A percentile compares a stretch with the other conserved stretches of the same genome.
Evolutionary conservation across 2,329 filamentous ascomycete genomes (phyloP).

Genomic region (Alternaria angustiovoidea): DNA sequence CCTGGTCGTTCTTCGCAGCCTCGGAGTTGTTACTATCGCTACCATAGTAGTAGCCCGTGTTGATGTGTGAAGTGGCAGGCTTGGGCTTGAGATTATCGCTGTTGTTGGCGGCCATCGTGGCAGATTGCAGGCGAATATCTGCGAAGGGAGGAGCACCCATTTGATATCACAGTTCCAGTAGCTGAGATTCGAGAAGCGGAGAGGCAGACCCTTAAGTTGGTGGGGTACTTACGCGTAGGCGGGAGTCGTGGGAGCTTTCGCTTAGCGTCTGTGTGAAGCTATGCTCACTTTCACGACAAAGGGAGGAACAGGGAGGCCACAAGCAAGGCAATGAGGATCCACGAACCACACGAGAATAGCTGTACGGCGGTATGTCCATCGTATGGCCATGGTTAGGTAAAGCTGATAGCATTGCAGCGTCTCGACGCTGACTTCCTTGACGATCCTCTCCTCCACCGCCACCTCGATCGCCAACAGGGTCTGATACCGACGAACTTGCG

Average conservation of each 20-base stretch:
- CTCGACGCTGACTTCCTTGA: neutral
- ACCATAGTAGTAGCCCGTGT: no score
- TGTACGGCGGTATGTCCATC: neutral
- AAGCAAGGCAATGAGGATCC: neutral
- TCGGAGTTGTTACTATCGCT: no score
- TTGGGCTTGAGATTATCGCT: neutral
- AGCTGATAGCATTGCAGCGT: neutral
- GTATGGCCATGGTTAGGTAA: neutral
- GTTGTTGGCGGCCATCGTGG: neutral
- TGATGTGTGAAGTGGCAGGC: neutral
- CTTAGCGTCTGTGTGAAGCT: neutral
- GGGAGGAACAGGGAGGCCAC: neutral
- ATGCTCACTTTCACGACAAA: neutral
- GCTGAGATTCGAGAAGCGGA: neutral
- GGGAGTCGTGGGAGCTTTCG: neutral
- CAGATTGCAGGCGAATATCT: neutral
- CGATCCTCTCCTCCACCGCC: neutral
- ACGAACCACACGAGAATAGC: neutral
- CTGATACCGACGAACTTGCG: neutral
- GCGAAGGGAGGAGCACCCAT: neutral
- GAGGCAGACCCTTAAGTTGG: neutral
- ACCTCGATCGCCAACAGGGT: neutral
- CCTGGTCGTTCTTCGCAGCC: neutral
- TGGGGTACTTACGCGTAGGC: neutral
- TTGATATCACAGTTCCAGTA: neutral